Percentiles rank a stretch among this genome's conserved stretches.
Conservation (phyloP, 495 filamentous ascomycete genomes). For the Xylaria bambusicola region DNA sequence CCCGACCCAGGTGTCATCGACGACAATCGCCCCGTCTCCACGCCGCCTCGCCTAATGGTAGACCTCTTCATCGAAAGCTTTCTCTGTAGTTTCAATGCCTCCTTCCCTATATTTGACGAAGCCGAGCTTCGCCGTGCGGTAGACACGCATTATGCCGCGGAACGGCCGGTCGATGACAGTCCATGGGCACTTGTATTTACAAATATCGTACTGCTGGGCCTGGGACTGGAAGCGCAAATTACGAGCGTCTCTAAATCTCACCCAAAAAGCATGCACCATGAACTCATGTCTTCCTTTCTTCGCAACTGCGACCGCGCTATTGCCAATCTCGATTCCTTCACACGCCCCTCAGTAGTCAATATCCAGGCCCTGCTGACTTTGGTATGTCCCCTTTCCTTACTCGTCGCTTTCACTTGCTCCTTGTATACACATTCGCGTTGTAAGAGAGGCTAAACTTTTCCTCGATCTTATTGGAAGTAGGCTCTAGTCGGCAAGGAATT, state of each 20-base stretch:
- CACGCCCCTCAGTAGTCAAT: background rate
- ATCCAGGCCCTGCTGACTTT: background rate
- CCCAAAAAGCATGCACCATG: conserved; percentile 1
- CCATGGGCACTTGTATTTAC: background rate
- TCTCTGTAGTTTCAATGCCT: background rate
- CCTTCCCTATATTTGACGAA: background rate
- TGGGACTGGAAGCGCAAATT: background rate
- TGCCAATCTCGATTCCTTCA: background rate
- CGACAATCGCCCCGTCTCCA: background rate
- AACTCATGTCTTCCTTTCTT: conserved; percentile 3
- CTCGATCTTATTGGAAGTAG: background rate
- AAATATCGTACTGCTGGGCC: background rate
- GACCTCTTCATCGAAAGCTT: background rate
- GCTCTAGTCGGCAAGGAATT: background rate
- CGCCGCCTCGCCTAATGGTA: background rate
- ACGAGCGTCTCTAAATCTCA: background rate
- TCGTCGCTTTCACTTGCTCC: background rate
- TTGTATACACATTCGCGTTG: background rate
- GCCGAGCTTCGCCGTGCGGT: background rate
- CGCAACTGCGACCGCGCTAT: background rate
- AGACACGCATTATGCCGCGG: background rate
- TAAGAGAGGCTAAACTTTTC: background rate
- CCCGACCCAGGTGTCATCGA: background rate
- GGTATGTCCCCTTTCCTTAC: background rate
- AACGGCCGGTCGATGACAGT: background rate